These are phyloP conservation scores for Thelonectria blattea DNA, from an alignment of 2,329 filamentous ascomycete species.

Conservation along the genomic window DNA sequence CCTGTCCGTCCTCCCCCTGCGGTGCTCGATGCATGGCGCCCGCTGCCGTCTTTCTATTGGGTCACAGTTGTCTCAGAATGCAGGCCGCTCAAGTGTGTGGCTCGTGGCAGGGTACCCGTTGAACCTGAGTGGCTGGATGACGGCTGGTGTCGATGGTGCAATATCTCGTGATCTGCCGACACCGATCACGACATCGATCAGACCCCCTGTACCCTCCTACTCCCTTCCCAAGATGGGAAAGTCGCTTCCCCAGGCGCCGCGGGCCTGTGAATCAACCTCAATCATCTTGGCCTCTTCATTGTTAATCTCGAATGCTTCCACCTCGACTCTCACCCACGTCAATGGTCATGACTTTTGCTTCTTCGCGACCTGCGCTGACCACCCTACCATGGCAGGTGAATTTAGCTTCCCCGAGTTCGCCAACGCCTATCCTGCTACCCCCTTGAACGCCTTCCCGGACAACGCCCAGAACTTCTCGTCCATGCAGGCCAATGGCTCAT, in stretches of 20 bases:
- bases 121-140: slow-evolving; percentile 41
- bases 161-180: slow-evolving; percentile 63
- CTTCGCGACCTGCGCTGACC: slow-evolving; percentile 37
- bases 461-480: slow-evolving; percentile 52
- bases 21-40: slow-evolving; percentile 17
- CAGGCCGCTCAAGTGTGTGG: slow-evolving; percentile 32
- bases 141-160: slow-evolving; percentile 62
- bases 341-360: slow-evolving; percentile 33
- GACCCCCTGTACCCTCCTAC: slow-evolving; percentile 31
- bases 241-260: slow-evolving; percentile 31
- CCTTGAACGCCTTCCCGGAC: slow-evolving; percentile 50
- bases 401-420: slow-evolving; percentile 63
- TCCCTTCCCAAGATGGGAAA: slow-evolving; percentile 38
- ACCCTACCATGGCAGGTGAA: slow-evolving; percentile 58
- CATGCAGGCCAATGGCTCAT: slow-evolving; percentile 56
- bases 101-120: slow-evolving; percentile 25
- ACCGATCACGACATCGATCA: slow-evolving; percentile 38
- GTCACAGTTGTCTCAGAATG: slow-evolving; percentile 32
- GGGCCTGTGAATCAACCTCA: slow-evolving; percentile 29
- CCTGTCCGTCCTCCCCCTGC: slow-evolving; percentile 11
- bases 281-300: slow-evolving; percentile 29
- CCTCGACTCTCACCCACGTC: slow-evolving; percentile 6
- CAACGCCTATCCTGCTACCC: slow-evolving; percentile 57
- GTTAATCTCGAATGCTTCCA: slow-evolving; percentile 23
- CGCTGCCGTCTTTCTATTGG: slow-evolving; percentile 25